phyloP scores from a whole-genome alignment of 352 stramenopile species.

The Globisporangium canariense region DNA sequence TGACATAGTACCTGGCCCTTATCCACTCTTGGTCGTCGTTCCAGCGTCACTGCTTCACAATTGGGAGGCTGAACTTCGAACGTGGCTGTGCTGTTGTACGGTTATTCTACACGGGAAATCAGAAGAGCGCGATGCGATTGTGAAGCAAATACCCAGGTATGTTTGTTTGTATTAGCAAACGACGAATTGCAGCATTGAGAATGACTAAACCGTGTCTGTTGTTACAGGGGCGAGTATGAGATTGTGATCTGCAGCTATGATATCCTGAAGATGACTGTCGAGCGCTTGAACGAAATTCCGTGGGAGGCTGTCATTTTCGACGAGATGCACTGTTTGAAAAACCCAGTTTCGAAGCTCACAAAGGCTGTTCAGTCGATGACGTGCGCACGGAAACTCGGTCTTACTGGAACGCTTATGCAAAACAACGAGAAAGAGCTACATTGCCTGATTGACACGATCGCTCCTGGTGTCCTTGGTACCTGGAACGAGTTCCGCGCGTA shows the following conservation, averaged over 20 bases:
- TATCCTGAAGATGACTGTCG: slow-evolving; percentile 88
- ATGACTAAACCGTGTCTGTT: slow-evolving; percentile 33
- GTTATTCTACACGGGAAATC: slow-evolving; percentile 65
- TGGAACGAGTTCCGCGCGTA: slow-evolving; percentile 73
- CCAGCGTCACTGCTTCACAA: slow-evolving; percentile 98
- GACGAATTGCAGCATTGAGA: no score
- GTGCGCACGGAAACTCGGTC: slow-evolving; percentile 69
- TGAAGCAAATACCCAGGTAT: slow-evolving; percentile 78
- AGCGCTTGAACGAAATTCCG: slow-evolving; percentile 70
- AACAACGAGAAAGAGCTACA: slow-evolving; percentile 86
- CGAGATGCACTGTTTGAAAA: slow-evolving; percentile 98
- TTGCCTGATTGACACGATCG: slow-evolving; percentile 73
- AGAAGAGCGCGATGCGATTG: slow-evolving; percentile 47
- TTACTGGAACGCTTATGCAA: slow-evolving; percentile 89
- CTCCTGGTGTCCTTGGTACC: slow-evolving; percentile 53
- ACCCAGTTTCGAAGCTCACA: slow-evolving; percentile 93
- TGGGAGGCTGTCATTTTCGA: slow-evolving; percentile 97
- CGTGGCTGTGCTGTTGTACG: slow-evolving; percentile 85
- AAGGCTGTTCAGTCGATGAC: slow-evolving; percentile 64
- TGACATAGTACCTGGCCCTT: slow-evolving; percentile 26
- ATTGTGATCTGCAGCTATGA: slow-evolving; percentile 84
- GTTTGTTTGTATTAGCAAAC: not conserved
- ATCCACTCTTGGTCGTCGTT: slow-evolving; percentile 96
- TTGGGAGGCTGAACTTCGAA: slow-evolving; percentile 98
- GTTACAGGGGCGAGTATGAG: slow-evolving; percentile 60